Evolutionary conservation across 192 early-diverging fungal species (phyloP).

Genomic region (Gonapodya sp.): DNA sequence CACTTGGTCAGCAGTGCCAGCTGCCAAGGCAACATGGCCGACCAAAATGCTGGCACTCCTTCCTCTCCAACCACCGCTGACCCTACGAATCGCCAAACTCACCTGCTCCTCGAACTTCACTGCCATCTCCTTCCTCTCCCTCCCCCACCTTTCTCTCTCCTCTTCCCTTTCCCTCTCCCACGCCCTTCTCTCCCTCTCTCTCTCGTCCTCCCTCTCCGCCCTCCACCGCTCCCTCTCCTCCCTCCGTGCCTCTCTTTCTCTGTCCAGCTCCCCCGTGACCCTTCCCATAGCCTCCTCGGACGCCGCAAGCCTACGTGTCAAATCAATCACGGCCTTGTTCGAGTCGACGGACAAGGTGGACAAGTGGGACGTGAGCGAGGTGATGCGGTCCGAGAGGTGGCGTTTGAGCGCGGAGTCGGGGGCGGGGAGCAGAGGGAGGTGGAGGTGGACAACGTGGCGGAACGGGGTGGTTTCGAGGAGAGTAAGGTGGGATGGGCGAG

Average conservation of each 20-base stretch:
- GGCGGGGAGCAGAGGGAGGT: constrained; percentile 31
- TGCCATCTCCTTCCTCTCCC: constrained; percentile 13
- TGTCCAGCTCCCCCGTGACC: constrained; percentile 21
- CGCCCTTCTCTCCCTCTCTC: constrained; percentile 25
- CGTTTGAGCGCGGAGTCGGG: constrained; percentile 36
- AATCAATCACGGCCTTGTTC: not conserved
- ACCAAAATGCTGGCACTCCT: not conserved
- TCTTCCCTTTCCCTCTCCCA: constrained; percentile 18
- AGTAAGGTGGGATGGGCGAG: not conserved
- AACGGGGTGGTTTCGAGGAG: constrained; percentile 21
- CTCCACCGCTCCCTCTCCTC: constrained; percentile 23
- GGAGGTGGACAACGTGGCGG: constrained; percentile 40
- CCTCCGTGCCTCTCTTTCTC: constrained; percentile 18
- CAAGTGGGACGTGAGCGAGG: not conserved
- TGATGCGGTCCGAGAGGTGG: not conserved
- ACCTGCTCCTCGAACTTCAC: constrained; percentile 6
- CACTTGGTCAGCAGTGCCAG: not conserved
- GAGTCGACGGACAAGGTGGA: constrained; percentile 15
- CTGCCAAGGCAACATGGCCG: not conserved
- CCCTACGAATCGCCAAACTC: not conserved
- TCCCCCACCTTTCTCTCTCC: constrained; percentile 15
- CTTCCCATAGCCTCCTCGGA: not conserved
- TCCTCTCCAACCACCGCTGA: no score
- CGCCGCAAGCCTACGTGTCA: not conserved
- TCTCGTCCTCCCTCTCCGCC: constrained; percentile 23